These are phyloP conservation scores for Venturiaceae sp. DNA, from an alignment of 2,329 filamentous ascomycete genomes.

Conservation along the genomic window DNA sequence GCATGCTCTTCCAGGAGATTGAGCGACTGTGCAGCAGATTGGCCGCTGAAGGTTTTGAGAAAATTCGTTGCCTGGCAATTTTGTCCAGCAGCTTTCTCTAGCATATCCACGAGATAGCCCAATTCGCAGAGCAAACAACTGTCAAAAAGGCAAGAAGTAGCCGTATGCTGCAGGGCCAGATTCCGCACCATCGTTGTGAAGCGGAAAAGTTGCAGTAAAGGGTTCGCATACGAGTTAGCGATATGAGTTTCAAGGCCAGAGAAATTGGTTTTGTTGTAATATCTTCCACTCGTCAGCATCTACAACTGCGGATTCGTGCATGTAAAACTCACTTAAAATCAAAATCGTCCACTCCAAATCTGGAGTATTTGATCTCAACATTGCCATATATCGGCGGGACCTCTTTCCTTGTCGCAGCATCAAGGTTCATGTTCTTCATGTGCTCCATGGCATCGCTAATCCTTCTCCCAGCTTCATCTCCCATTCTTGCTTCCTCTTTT, in stretches of 20 bases:
- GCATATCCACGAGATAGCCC: slow-evolving; percentile 94
- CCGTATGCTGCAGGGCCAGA: slow-evolving; percentile 77
- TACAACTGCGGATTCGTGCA: neutral
- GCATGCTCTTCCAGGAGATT: slow-evolving; percentile 79
- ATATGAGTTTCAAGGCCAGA: slow-evolving; percentile 95
- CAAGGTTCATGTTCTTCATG: slow-evolving; percentile 59
- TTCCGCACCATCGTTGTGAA: slow-evolving; percentile 87
- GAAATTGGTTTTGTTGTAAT: slow-evolving; percentile 87
- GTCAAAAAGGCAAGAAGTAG: slow-evolving; percentile 72
- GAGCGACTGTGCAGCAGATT: slow-evolving; percentile 60
- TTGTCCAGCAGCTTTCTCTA: slow-evolving; percentile 86
- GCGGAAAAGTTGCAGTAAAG: slow-evolving; percentile 80
- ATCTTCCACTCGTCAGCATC: slow-evolving; percentile 40
- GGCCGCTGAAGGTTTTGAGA: slow-evolving; percentile 76
- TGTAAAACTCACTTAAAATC: slow-evolving; percentile 68
- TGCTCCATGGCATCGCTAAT: slow-evolving; percentile 51
- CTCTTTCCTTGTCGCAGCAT: slow-evolving; percentile 65
- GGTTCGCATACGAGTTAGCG: slow-evolving; percentile 90
- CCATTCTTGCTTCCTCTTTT: slow-evolving; percentile 40
- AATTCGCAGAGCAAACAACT: slow-evolving; percentile 86
- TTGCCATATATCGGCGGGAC: slow-evolving; percentile 84
- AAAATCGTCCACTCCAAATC: slow-evolving; percentile 98
- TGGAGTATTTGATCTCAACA: slow-evolving; percentile 98
- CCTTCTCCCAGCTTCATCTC: slow-evolving; percentile 23
- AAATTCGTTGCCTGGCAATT: slow-evolving; percentile 96